Conservation (phyloP, 805 yeast species). For the Metschnikowia proteae region DNA sequence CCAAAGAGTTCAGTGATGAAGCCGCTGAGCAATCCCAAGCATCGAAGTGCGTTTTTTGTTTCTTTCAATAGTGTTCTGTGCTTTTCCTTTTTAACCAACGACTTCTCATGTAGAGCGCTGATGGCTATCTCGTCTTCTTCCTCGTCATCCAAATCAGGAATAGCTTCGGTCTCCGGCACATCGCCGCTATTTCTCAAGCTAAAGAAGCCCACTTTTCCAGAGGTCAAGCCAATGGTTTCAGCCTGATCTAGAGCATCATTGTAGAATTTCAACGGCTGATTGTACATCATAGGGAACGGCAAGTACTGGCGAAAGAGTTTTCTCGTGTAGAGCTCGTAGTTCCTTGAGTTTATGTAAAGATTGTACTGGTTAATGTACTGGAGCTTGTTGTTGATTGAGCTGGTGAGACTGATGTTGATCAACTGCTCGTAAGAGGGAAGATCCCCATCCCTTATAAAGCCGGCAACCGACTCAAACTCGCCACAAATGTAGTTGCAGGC, state of each 20-base stretch:
- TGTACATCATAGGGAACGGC: constrained; percentile 75
- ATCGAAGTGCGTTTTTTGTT: constrained; percentile 29
- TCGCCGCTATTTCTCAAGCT: constrained; percentile 19
- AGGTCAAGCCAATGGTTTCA: constrained; percentile 28
- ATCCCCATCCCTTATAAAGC: constrained; percentile 11
- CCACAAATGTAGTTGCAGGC: constrained; percentile 33
- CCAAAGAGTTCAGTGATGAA: constrained; percentile 19
- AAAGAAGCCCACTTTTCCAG: constrained; percentile 29
- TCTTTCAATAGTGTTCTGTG: constrained; percentile 29
- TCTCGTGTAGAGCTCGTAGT: constrained; percentile 60
- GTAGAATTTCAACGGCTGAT: constrained; percentile 52
- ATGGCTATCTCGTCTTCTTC: constrained; percentile 26
- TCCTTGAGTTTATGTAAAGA: constrained; percentile 50
- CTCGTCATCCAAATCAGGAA: constrained; percentile 21
- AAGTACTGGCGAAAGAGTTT: constrained; percentile 48
- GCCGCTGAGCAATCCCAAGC: constrained; percentile 26
- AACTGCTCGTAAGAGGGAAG: constrained; percentile 25
- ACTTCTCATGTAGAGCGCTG: constrained; percentile 38
- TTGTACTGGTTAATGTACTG: constrained; percentile 53
- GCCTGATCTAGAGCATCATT: constrained; percentile 34
- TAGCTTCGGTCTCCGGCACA: constrained; percentile 28
- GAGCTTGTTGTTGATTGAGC: constrained; percentile 40
- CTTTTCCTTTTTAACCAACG: constrained; percentile 32
- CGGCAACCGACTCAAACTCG: constrained; percentile 12
- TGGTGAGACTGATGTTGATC: constrained; percentile 43